Evolutionary conservation across 345 rosid genomes (phyloP).

Genomic region (thale cress (Arabidopsis thaliana)): TAIR10.1 NC_003071.7:17721501-17722000

Average conservation of each 20-base stretch:
- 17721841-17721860: background rate
- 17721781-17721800: background rate
- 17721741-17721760: background rate
- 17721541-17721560: background rate
- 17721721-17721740: background rate
- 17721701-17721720: background rate
- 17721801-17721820: background rate
- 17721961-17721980: conserved; percentile 34
- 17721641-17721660: too few species aligned
- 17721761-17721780: background rate
- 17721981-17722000: background rate
- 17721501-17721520: background rate
- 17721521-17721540: background rate
- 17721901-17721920: background rate
- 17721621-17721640: too few species aligned
- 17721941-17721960: conserved; percentile 16
- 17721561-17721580: background rate
- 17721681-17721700: too few species aligned
- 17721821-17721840: background rate
- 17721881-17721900: conserved; percentile 12
- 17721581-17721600: conserved; percentile 22
- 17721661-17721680: too few species aligned
- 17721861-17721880: conserved; percentile 23
- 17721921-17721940: background rate
- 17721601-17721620: too few species aligned